phyloP scores from a whole-genome alignment of 768 basidiomycete species.

The Cystofilobasidium capitatum region DNA sequence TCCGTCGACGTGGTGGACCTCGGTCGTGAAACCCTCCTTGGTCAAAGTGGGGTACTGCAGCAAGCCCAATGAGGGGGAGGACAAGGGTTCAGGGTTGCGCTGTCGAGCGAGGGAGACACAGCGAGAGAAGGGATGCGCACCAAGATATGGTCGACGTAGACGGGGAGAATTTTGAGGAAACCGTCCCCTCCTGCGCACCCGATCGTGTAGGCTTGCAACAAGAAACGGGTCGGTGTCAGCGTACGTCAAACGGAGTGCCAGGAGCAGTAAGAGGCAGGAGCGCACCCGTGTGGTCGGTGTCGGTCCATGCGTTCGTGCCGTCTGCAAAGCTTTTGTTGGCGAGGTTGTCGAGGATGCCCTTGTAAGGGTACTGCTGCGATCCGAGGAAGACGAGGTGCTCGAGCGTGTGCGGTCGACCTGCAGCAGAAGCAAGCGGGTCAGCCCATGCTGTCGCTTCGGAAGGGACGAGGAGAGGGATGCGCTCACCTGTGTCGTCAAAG shows the following conservation, averaged over 20 bases:
- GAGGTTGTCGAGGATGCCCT: slow-evolving; percentile 86
- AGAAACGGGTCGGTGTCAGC: not conserved
- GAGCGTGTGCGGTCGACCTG: slow-evolving; percentile 42
- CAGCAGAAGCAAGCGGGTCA: not conserved
- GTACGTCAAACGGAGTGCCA: not conserved
- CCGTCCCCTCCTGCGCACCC: slow-evolving; percentile 92
- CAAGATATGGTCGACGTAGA: slow-evolving; percentile 92
- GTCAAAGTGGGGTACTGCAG: slow-evolving; percentile 74
- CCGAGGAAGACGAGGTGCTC: slow-evolving; percentile 72
- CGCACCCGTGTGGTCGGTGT: slow-evolving; percentile 43
- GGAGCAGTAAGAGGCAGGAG: not conserved
- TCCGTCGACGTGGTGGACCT: slow-evolving; percentile 84
- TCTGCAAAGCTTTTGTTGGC: slow-evolving; percentile 80
- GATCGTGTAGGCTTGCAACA: slow-evolving; percentile 76
- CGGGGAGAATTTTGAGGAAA: slow-evolving; percentile 48
- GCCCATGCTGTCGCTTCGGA: slow-evolving; percentile 13
- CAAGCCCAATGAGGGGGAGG: not conserved
- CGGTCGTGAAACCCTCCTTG: slow-evolving; percentile 59
- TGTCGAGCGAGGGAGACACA: too few species aligned
- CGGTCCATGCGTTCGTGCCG: slow-evolving; percentile 84
- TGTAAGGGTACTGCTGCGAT: slow-evolving; percentile 88
- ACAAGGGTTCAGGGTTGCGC: too few species aligned
- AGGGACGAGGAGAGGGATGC: slow-evolving; percentile 28
- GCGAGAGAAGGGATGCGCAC: not conserved
- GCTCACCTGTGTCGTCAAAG: slow-evolving; percentile 24